Evolutionary conservation across 208 protist genomes (phyloP).

Genomic region (Tritrichomonas foetus): DNA sequence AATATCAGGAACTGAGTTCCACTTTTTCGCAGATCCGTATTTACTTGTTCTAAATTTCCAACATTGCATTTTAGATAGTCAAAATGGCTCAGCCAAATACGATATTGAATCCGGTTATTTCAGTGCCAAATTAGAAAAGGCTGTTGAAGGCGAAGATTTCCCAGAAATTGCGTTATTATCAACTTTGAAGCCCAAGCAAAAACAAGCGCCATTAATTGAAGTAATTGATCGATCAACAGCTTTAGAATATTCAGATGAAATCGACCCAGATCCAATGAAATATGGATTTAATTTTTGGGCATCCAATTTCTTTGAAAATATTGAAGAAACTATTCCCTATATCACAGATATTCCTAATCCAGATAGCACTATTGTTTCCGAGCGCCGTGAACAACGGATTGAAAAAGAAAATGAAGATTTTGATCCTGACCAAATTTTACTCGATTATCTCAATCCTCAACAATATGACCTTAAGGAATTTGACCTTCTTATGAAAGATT

Average conservation of each 20-base stretch:
- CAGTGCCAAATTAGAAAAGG: not conserved
- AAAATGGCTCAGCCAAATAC: not conserved
- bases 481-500: not conserved
- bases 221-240: not conserved
- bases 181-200: not conserved
- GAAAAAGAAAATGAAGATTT: slow-evolving; percentile 36
- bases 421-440: not conserved
- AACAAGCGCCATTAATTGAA: not conserved
- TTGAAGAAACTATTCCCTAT: slow-evolving; percentile 14
- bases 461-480: too few species aligned
- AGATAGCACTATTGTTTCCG: not conserved
- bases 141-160: slow-evolving; percentile 19
- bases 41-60: slow-evolving; percentile 2
- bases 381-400: not conserved
- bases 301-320: slow-evolving; percentile 31
- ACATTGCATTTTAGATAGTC: not conserved
- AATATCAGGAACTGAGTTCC: not conserved
- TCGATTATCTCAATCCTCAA: not conserved
- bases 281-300: slow-evolving; percentile 41
- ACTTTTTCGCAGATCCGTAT: slow-evolving; percentile 28
- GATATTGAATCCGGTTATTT: not conserved
- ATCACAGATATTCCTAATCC: not conserved
- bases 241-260: not conserved
- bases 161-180: slow-evolving; percentile 25
- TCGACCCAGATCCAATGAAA: not conserved